Percentiles rank a stretch among this genome's conserved stretches.
phyloP scores from a whole-genome alignment of 2,329 filamentous ascomycete species.

The Colletotrichum neosansevieriae region DNA sequence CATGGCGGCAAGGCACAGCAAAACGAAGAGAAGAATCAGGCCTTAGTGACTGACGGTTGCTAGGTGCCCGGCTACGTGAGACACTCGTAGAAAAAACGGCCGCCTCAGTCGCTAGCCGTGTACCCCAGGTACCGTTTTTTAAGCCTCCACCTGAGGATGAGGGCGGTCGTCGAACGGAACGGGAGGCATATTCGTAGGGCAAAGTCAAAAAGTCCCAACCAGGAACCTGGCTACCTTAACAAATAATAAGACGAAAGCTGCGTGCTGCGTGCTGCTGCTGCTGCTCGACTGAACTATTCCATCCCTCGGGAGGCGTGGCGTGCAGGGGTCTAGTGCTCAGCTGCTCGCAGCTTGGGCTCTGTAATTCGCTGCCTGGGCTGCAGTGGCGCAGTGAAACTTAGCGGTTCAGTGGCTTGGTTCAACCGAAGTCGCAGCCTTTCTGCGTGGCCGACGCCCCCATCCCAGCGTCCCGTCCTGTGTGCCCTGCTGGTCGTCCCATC shows the following conservation, averaged over 20 bases:
- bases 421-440: slow-evolving; percentile 32
- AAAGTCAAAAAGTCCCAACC: too few species aligned
- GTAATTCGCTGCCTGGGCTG: slow-evolving; percentile 36
- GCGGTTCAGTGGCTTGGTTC: slow-evolving; percentile 39
- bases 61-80: background rate
- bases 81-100: background rate
- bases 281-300: slow-evolving; percentile 23
- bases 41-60: slow-evolving; percentile 16
- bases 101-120: background rate
- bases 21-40: slow-evolving; percentile 9
- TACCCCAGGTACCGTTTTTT: background rate
- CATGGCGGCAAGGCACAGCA: slow-evolving; percentile 30
- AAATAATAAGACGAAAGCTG: slow-evolving; percentile 9
- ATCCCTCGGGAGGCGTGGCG: slow-evolving; percentile 32
- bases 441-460: slow-evolving; percentile 20
- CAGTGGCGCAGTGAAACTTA: slow-evolving; percentile 36
- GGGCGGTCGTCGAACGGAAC: too few species aligned
- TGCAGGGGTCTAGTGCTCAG: slow-evolving; percentile 39
- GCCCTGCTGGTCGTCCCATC: background rate
- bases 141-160: too few species aligned
- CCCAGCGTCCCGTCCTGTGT: slow-evolving; percentile 5
- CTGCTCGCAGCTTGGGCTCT: slow-evolving; percentile 18
- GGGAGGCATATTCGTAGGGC: too few species aligned
- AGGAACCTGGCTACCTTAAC: too few species aligned
- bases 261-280: background rate